phyloP scores from a whole-genome alignment of 2,329 filamentous ascomycete genomes.

The Apiospora sp. region DNA sequence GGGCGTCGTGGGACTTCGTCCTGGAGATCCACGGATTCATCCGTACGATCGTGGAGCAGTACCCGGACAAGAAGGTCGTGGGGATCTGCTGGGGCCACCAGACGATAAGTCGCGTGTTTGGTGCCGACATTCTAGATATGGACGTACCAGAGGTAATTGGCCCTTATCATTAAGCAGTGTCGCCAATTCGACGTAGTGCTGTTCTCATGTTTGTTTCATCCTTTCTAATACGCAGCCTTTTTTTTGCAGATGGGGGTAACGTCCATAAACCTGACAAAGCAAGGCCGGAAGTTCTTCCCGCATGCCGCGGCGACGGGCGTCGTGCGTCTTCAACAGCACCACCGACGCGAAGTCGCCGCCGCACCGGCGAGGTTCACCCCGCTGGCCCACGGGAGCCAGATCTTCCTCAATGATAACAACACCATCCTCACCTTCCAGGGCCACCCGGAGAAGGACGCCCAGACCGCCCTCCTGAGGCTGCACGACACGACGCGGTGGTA shows the following conservation, averaged over 20 bases:
- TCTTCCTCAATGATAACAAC: constrained; percentile 48
- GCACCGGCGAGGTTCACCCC: constrained; percentile 44
- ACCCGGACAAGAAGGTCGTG: constrained; percentile 44
- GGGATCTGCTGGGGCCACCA: constrained; percentile 59
- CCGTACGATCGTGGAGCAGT: constrained; percentile 41
- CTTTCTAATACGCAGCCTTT: neutral
- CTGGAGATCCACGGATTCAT: constrained; percentile 50
- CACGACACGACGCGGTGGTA: constrained; percentile 48
- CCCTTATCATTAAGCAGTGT: neutral
- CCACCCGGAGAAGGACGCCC: constrained; percentile 53
- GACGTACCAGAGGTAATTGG: constrained; percentile 46
- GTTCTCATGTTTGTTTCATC: neutral
- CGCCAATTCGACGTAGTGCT: too few species aligned
- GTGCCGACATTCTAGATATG: constrained; percentile 48
- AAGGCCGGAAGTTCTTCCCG: constrained; percentile 48
- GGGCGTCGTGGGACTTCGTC: constrained; percentile 50
- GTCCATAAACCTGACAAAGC: constrained; percentile 42
- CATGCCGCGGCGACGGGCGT: constrained; percentile 32
- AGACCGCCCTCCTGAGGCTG: constrained; percentile 48
- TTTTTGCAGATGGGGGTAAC: constrained; percentile 26
- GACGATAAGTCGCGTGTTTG: constrained; percentile 49
- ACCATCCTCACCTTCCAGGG: constrained; percentile 54
- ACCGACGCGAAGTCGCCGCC: constrained; percentile 48
- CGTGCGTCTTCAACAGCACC: constrained; percentile 50
- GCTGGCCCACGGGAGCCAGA: constrained; percentile 48